Conservation (phyloP, 164 flowering plant genomes). For the Stephania japonica region DNA sequence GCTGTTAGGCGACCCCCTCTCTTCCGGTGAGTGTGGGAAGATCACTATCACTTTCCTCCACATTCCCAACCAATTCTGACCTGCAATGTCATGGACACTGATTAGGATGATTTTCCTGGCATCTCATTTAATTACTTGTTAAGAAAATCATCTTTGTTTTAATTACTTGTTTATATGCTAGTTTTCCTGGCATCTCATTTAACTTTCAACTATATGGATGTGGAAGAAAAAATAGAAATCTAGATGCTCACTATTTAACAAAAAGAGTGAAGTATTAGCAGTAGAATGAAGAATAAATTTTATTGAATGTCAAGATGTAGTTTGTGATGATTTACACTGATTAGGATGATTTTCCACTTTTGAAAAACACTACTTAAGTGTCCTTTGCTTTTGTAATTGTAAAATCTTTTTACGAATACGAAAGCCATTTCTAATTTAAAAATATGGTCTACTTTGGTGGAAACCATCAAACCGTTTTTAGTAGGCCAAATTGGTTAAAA, state of each 20-base stretch:
- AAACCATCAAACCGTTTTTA: neutral
- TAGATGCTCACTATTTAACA: neutral
- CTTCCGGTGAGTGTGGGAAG: too few relatives aligned
- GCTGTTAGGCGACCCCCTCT: too few relatives aligned
- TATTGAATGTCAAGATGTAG: neutral
- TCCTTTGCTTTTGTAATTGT: too few relatives aligned
- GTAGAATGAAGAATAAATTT: neutral
- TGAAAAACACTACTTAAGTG: too few relatives aligned
- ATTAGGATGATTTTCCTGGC: too few relatives aligned
- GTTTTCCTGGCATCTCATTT: too few relatives aligned
- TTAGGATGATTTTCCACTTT: neutral
- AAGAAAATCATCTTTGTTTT: neutral
- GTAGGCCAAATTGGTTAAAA: too few relatives aligned
- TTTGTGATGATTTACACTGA: neutral
- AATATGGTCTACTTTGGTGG: too few relatives aligned
- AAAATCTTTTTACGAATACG: too few relatives aligned
- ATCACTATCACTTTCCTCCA: too few relatives aligned
- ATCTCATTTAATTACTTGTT: neutral
- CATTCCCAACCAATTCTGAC: constrained; percentile 31
- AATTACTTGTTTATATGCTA: too few relatives aligned
- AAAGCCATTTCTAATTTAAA: too few relatives aligned
- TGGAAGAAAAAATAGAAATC: neutral
- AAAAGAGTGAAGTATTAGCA: neutral
- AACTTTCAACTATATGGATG: neutral
- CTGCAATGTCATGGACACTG: constrained; percentile 22